These are phyloP conservation scores for Rhizopogon roseolus DNA, from an alignment of 768 basidiomycete genomes.

Conservation along the genomic window DNA sequence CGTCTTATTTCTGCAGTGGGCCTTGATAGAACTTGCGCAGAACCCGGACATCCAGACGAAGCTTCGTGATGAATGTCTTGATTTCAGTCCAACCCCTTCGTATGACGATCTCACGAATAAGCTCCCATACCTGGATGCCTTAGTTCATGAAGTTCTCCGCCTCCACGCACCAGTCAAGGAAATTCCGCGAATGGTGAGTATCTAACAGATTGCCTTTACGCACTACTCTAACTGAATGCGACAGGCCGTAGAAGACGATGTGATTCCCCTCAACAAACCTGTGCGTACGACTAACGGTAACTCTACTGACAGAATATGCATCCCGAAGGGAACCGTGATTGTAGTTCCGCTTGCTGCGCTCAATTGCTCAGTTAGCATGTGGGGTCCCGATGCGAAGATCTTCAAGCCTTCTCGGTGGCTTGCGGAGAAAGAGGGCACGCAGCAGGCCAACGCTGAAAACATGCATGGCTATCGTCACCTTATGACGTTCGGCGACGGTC, in stretches of 20 bases:
- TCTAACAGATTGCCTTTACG: background rate
- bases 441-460: constrained; percentile 20
- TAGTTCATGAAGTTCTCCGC: constrained; percentile 34
- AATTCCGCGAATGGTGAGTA: constrained; percentile 27
- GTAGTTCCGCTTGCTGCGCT: constrained; percentile 34
- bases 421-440: constrained; percentile 18
- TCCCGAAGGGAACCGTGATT: constrained; percentile 37
- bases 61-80: constrained; percentile 23
- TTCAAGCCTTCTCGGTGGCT: constrained; percentile 44
- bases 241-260: constrained; percentile 34
- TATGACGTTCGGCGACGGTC: constrained; percentile 41
- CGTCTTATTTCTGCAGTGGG: constrained; percentile 22
- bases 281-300: constrained; percentile 23
- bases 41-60: constrained; percentile 20
- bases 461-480: constrained; percentile 35
- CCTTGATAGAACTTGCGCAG: constrained; percentile 24
- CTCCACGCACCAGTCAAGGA: constrained; percentile 30
- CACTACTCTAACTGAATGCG: background rate
- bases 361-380: constrained; percentile 35
- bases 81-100: constrained; percentile 25
- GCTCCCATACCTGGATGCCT: constrained; percentile 38
- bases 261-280: constrained; percentile 33
- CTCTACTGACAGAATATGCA: constrained; percentile 22
- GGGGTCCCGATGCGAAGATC: constrained; percentile 39
- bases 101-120: constrained; percentile 34